Base-by-base conservation (phyloP, 2,329 filamentous ascomycete species). In the Davidsoniella eucalypti region DNA sequence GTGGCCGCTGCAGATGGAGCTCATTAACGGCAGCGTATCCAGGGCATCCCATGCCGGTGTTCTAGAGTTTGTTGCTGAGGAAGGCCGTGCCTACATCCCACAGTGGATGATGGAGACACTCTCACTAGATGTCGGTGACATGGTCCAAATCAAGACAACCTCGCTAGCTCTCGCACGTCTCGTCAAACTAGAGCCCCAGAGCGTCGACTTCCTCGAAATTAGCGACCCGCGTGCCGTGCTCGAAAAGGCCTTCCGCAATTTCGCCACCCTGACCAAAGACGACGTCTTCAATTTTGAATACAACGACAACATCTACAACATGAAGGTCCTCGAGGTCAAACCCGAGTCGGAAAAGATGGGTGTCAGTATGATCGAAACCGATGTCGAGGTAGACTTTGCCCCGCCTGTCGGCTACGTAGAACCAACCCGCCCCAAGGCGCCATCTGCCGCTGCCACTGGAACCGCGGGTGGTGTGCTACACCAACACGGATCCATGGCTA, bases 101-200 rank as follows among this genome's bases (percentile, higher is more conserved):
- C 87, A 88, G 65, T 98, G 92, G 90, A 83, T 96, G 69, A 96
- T 98, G 92, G 78, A 87, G 68, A 92, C 86, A 0, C 76, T 98
- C 4, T 70, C 76, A 2, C 78, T 98, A 51, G 90, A 96, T 53
- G 86, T 90, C 1, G 92, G 92, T 48, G 92, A 98, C 61, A 80
- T 98, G 59, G 75, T 98, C 3, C 88, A 98, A 67, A 81, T 95
- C 64, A 93, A 93, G 65, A 93, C 87, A 7, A 96, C 92, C 2
- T 90, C 94, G 40, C 76, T 98, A 14, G 85, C 88, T 47, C 80
- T 90, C 0, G 92, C 92, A 33, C 82, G 81, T 55, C 82, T 94
- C 65, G 93, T 98, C 69, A 98, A 98, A 67, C 77, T 98, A 7
- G 90, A 98, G 68, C 86, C 92, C 0, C 92, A 98, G 66, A 88